These are phyloP conservation scores for Starmerella gropengiesseri DNA, from an alignment of 805 yeast genomes.

Conservation along the genomic window DNA sequence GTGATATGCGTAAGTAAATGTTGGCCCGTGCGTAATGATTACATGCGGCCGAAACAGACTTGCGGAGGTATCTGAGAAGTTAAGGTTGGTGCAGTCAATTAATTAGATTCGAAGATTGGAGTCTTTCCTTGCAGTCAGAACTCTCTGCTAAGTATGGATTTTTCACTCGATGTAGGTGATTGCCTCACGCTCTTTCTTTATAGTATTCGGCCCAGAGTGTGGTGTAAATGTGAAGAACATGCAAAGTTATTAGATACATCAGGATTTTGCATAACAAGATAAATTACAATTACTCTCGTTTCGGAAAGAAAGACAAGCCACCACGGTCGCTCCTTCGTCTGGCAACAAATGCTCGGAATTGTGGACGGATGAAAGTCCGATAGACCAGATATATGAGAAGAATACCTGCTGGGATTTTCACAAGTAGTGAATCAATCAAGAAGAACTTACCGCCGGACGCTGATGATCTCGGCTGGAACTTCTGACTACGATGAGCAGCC, in stretches of 20 bases:
- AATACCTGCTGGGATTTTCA: slow-evolving; percentile 1
- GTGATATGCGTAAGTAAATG: too few relatives aligned
- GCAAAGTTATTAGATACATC: too few relatives aligned
- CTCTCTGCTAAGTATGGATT: too few relatives aligned
- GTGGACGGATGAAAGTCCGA: slow-evolving; percentile 3
- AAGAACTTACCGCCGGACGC: not conserved
- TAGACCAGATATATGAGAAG: slow-evolving; percentile 5
- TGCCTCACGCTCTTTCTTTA: too few relatives aligned
- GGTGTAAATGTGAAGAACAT: too few relatives aligned
- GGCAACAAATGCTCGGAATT: slow-evolving; percentile 1
- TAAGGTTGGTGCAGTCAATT: slow-evolving; percentile 6
- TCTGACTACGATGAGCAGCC: slow-evolving; percentile 10
- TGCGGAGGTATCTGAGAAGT: not conserved
- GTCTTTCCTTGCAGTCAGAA: too few relatives aligned
- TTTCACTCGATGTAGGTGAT: too few relatives aligned
- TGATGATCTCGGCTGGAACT: slow-evolving; percentile 6
- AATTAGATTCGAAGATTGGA: too few relatives aligned
- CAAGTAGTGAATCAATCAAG: not conserved
- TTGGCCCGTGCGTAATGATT: too few relatives aligned
- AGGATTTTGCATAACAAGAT: not conserved
- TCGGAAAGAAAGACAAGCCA: slow-evolving; percentile 1
- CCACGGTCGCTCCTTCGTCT: not conserved
- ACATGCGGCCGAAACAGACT: not conserved
- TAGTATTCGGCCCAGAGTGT: too few relatives aligned
- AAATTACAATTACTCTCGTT: slow-evolving; percentile 1